Percentiles rank a stretch among this genome's conserved stretches.
phyloP scores from a whole-genome alignment of 202 grass and related monocot genomes.

The Saccharum hybrid region DNA sequence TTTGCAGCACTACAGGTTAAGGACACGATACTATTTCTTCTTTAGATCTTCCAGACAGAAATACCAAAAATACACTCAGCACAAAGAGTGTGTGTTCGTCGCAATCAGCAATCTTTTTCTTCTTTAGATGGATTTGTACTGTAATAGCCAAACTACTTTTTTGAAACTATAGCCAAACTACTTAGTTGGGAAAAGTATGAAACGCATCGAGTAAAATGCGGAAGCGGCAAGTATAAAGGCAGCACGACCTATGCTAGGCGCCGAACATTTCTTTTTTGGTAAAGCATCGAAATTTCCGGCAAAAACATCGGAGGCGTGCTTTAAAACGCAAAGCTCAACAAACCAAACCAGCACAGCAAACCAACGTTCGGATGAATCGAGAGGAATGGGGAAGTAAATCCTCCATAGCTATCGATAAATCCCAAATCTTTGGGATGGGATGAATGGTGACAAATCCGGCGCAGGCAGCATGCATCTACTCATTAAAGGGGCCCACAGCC shows the following conservation, averaged over 20 bases:
- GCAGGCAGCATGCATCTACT: conserved; percentile 17
- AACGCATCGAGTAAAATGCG: conserved; percentile 23
- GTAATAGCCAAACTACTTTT: neutral
- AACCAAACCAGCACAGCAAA: neutral
- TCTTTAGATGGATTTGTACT: neutral
- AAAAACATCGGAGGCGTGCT: conserved; percentile 22
- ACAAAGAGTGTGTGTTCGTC: neutral
- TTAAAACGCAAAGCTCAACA: conserved; percentile 9
- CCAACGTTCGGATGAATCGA: neutral
- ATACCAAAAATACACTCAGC: neutral
- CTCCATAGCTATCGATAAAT: neutral
- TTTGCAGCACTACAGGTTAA: conserved; percentile 8
- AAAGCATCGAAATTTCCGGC: conserved; percentile 20
- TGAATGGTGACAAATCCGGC: conserved; percentile 13
- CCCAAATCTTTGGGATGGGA: neutral
- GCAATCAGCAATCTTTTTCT: neutral
- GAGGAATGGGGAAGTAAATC: conserved; percentile 37
- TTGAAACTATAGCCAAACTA: too few species aligned
- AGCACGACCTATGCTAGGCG: neutral
- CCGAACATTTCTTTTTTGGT: conserved; percentile 23
- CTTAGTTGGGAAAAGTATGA: neutral
- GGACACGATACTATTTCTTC: neutral
- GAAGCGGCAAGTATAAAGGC: conserved; percentile 11
- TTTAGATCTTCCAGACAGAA: conserved; percentile 3
- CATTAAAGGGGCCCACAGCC: neutral